A percentile compares a stretch with the other conserved stretches of the same genome.
Conservation (phyloP, 1,139 yeast genomes). For the Ogataea hybrid region DNA sequence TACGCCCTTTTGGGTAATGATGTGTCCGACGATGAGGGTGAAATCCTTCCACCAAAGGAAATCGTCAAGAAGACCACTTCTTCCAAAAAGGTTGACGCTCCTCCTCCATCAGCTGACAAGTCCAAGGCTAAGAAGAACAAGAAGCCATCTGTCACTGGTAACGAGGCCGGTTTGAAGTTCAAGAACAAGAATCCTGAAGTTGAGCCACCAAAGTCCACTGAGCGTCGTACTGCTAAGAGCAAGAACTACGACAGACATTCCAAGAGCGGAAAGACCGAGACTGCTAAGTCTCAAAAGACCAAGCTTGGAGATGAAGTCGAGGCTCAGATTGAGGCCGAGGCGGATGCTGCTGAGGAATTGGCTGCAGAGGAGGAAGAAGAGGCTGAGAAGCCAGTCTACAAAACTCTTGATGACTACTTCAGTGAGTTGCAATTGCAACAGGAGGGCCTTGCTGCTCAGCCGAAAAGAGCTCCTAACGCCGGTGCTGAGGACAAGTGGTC, state of each 20-base stretch:
- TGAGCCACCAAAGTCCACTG: slow-evolving; percentile 55
- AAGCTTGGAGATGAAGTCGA: slow-evolving; percentile 81
- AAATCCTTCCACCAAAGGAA: slow-evolving; percentile 56
- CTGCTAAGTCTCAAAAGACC: slow-evolving; percentile 78
- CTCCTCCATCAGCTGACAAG: slow-evolving; percentile 83
- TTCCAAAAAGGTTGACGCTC: slow-evolving; percentile 82
- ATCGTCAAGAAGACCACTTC: slow-evolving; percentile 80
- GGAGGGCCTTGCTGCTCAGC: slow-evolving; percentile 42
- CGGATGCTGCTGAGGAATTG: slow-evolving; percentile 54
- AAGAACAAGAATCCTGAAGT: slow-evolving; percentile 69
- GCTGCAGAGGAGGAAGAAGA: slow-evolving; percentile 41
- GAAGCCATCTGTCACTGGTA: slow-evolving; percentile 60
- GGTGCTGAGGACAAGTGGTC: slow-evolving; percentile 59
- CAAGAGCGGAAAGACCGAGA: slow-evolving; percentile 78
- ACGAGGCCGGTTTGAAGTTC: slow-evolving; percentile 86
- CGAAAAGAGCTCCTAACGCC: slow-evolving; percentile 56
- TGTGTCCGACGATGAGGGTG: slow-evolving; percentile 67
- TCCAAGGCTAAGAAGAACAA: slow-evolving; percentile 76
- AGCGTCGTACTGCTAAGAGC: slow-evolving; percentile 44
- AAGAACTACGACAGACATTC: slow-evolving; percentile 78
- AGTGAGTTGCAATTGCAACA: slow-evolving; percentile 56
- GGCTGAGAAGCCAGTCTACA: slow-evolving; percentile 39
- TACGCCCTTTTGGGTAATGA: slow-evolving; percentile 69
- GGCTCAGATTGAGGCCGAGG: slow-evolving; percentile 63
- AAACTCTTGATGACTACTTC: slow-evolving; percentile 73